phyloP scores from a whole-genome alignment of 2,329 filamentous ascomycete genomes.

The Ustulina deusta region DNA sequence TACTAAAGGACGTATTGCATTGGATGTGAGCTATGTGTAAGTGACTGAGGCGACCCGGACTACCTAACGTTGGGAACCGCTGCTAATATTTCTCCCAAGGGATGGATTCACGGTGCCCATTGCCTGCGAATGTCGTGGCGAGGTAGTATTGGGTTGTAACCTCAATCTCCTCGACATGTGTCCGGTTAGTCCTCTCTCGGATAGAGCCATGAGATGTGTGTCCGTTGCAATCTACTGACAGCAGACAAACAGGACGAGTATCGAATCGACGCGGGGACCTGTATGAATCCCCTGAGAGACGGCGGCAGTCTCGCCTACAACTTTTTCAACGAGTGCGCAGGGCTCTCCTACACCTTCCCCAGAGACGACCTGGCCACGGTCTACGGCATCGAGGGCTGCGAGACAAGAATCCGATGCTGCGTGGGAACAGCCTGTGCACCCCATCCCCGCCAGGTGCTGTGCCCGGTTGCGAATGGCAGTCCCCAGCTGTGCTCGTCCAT shows the following conservation, averaged over 20 bases:
- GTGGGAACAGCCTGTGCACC: constrained; percentile 42
- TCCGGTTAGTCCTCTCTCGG: constrained; percentile 38
- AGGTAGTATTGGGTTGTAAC: constrained; percentile 42
- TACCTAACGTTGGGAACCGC: too few relatives aligned
- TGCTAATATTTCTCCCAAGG: constrained; percentile 31
- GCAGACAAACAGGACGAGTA: constrained; percentile 31
- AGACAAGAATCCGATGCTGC: constrained; percentile 39
- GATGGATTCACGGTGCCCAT: constrained; percentile 46
- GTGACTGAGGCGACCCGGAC: constrained; percentile 13
- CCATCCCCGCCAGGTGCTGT: constrained; percentile 40
- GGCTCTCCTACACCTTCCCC: constrained; percentile 43
- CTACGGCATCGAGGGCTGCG: constrained; percentile 39
- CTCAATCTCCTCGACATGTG: constrained; percentile 41
- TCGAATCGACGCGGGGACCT: constrained; percentile 36
- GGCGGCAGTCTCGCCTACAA: constrained; percentile 14
- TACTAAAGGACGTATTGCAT: constrained; percentile 24
- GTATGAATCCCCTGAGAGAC: constrained; percentile 41
- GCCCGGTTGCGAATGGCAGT: constrained; percentile 30
- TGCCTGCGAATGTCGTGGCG: constrained; percentile 39
- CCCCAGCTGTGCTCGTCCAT: constrained; percentile 22
- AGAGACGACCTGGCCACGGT: constrained; percentile 39
- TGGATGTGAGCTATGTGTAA: constrained; percentile 48
- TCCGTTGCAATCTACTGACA: too few relatives aligned
- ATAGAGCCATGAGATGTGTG: too few relatives aligned
- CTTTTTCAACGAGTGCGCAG: constrained; percentile 40